These are phyloP conservation scores for Aspergillus cavernicola DNA, from an alignment of 495 filamentous ascomycete species.

Conservation along the genomic window DNA sequence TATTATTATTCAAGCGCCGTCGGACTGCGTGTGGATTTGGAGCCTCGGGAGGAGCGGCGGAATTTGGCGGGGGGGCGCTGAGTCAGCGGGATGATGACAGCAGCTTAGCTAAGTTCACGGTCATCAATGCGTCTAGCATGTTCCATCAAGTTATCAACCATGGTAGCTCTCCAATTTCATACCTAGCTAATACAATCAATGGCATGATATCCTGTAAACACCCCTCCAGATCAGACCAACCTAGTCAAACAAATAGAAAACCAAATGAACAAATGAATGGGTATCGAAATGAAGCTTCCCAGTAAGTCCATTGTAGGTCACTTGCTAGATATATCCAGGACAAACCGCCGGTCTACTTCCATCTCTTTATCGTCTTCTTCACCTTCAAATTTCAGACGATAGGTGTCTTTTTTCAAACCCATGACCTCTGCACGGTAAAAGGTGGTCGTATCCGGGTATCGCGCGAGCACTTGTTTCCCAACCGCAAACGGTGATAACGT, in stretches of 20 bases:
- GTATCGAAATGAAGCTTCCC: constrained; percentile 1
- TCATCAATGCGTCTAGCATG: constrained; percentile 1
- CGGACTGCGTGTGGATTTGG: constrained; percentile 14
- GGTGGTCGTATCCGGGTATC: constrained; percentile 90
- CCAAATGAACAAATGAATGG: neutral
- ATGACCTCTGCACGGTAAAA: constrained; percentile 97
- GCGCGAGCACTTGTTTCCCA: constrained; percentile 76
- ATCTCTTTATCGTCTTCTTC: constrained; percentile 80
- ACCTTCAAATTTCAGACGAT: constrained; percentile 75
- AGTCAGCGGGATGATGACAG: constrained; percentile 11
- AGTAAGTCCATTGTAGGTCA: constrained; percentile 12
- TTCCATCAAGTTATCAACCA: neutral
- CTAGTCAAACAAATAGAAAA: neutral
- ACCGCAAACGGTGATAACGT: constrained; percentile 66
- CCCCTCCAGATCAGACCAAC: neutral
- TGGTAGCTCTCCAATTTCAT: neutral
- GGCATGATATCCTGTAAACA: no score
- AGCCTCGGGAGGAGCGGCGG: constrained; percentile 18
- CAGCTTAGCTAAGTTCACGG: neutral
- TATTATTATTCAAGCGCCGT: constrained; percentile 4
- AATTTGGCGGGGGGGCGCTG: constrained; percentile 16
- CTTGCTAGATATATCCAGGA: constrained; percentile 67
- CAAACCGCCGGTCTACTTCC: constrained; percentile 74
- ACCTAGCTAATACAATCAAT: no score
- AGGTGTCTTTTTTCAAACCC: constrained; percentile 59